These are phyloP conservation scores for Dryadomyces quercivorus DNA, from an alignment of 2,329 filamentous ascomycete species.

Conservation along the genomic window DNA sequence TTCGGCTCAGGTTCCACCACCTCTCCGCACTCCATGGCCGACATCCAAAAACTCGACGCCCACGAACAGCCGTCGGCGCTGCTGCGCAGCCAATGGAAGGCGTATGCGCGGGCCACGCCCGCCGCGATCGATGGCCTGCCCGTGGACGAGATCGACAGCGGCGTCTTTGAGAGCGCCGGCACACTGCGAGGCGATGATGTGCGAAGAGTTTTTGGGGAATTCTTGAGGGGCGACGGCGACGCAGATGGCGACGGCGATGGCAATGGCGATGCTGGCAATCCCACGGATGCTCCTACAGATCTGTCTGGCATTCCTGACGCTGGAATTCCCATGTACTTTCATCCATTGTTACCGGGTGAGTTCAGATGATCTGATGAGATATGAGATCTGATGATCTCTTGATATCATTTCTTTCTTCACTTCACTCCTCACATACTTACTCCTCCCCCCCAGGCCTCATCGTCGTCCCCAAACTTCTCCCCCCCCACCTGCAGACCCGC, in stretches of 20 bases:
- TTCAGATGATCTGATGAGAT: no score
- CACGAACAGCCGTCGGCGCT: constrained; percentile 63
- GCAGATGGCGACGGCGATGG: no score
- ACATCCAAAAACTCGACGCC: constrained; percentile 51
- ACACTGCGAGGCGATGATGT: constrained; percentile 22
- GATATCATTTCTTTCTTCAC: not conserved
- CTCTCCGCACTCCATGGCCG: constrained; percentile 21
- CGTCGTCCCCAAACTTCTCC: constrained; percentile 64
- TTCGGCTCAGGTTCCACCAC: no score
- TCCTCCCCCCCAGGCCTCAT: constrained; percentile 53
- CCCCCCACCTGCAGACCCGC: constrained; percentile 52
- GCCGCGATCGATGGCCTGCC: constrained; percentile 26
- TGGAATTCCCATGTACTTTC: constrained; percentile 42
- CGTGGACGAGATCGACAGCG: constrained; percentile 41
- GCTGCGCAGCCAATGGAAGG: constrained; percentile 64
- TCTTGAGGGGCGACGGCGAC: no score
- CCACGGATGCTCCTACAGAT: no score
- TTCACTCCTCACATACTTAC: not conserved
- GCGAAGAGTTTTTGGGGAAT: constrained; percentile 19
- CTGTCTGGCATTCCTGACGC: no score
- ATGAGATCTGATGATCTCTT: no score
- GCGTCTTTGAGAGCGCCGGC: constrained; percentile 7
- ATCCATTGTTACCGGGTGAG: constrained; percentile 56
- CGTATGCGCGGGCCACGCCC: constrained; percentile 49
- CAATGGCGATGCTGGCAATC: no score